Evolutionary conservation across 176 grass and related monocot genomes (phyloP), one percentile per base, ranked within the genome.

Genomic region (Oryza coarctata): DNA sequence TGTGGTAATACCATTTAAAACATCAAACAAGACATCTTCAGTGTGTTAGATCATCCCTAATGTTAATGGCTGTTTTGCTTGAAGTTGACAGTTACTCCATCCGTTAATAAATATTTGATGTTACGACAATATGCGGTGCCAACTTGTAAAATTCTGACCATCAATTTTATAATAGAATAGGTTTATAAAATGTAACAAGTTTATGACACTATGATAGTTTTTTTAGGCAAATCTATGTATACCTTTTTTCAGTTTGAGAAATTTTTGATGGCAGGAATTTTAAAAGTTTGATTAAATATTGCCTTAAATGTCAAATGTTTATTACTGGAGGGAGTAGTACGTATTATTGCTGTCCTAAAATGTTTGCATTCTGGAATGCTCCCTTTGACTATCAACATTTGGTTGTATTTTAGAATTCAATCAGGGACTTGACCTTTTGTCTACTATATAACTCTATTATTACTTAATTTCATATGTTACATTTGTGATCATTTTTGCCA

Each of bases 401-500:
- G 65, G 39, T 14, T 5, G 49, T 9, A 58, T 58, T 22, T 23
- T 60, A n/a, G 14, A 52, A 50, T 52, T 52, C 15, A 43, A 11
- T 40, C 33, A 12, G 32, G 9, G 30, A 20, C 13, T 12, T 28
- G 2, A 32, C n/a, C 0, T 10, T 32, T 84, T 68, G 12, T 82
- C 35, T 83, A 65, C 63, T 38, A n/a, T 83, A 63, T 4, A 70
- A 52, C 52, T 63, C 12, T 68, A 44, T 38, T 18, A 39, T 66
- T 20, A 39, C 49, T 83, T 88, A 0, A 15, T 18, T 76, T 43
- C 5, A 22, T 34, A 47, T 34, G 27, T 30, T 78, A 29, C 58
- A 80, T 77, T 13, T 32, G 26, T 61, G 36, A 73, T 85, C n/a
- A 18, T 73, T 63, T 84, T 86, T 83, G 81, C 52, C 74, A 95